A percentile compares a stretch with the other conserved stretches of the same genome.
Evolutionary conservation across 176 grass and related monocot species (phyloP).

Genomic region (Cenchrus fungigraminus): DNA sequence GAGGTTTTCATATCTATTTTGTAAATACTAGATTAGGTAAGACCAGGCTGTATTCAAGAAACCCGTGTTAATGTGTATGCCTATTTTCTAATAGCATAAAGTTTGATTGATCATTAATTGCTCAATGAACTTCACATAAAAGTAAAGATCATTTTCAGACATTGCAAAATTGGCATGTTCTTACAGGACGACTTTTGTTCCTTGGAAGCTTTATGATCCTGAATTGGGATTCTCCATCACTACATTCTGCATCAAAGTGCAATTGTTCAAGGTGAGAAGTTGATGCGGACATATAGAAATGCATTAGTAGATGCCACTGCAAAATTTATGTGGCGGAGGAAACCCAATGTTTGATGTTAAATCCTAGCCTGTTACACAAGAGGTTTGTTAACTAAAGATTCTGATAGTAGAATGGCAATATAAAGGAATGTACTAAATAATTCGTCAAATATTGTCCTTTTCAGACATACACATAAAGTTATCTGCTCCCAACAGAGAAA

Average conservation of each 20-base stretch:
- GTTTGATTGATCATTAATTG: not conserved
- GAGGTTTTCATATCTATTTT: not conserved
- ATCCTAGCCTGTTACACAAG: not conserved
- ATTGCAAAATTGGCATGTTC: not conserved
- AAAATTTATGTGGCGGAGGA: not conserved
- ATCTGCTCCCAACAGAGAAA: slow-evolving; percentile 14
- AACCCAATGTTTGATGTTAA: slow-evolving; percentile 1
- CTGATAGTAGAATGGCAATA: not conserved
- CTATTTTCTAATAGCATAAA: not conserved
- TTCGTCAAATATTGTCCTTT: not conserved
- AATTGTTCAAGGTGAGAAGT: slow-evolving; percentile 25
- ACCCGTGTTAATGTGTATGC: not conserved
- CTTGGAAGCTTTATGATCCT: slow-evolving; percentile 67
- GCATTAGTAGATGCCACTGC: not conserved
- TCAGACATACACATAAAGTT: not conserved
- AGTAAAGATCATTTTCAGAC: slow-evolving; percentile 7
- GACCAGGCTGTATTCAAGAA: not conserved
- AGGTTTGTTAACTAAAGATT: not conserved
- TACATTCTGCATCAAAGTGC: slow-evolving; percentile 66
- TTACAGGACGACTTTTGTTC: slow-evolving; percentile 62
- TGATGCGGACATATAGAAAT: not conserved
- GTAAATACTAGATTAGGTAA: not conserved
- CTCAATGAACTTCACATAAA: not conserved
- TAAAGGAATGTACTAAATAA: not conserved
- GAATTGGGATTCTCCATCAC: slow-evolving; percentile 62